phyloP scores from a whole-genome alignment of 2,329 filamentous ascomycete genomes.

The Colletotrichum tropicicola region DNA sequence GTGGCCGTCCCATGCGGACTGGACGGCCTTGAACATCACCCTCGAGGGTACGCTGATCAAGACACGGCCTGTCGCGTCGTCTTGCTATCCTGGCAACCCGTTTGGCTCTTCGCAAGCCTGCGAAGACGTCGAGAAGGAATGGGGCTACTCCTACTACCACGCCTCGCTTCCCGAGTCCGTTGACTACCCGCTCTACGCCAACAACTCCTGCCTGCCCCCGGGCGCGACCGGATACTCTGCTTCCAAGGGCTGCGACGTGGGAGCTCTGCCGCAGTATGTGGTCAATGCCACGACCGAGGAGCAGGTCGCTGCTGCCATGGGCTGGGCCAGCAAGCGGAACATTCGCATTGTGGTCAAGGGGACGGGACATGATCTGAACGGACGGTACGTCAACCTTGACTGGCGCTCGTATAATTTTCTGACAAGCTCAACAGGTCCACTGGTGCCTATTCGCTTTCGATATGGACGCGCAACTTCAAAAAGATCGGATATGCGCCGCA shows the following conservation, averaged over 20 bases:
- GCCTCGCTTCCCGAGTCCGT: constrained; percentile 9
- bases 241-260: constrained; percentile 38
- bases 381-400: constrained; percentile 54
- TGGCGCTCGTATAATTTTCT: background rate
- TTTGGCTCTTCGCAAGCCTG: constrained; percentile 1
- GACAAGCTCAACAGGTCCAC: constrained; percentile 9
- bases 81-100: constrained; percentile 50
- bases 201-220: constrained; percentile 16
- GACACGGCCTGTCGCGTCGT: constrained; percentile 52
- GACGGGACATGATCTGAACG: constrained; percentile 64
- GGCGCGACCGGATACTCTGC: background rate
- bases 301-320: constrained; percentile 35
- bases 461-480: constrained; percentile 32
- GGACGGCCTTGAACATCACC: constrained; percentile 53
- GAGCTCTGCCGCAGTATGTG: constrained; percentile 44
- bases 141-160: constrained; percentile 10
- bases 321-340: constrained; percentile 41
- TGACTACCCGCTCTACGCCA: constrained; percentile 7
- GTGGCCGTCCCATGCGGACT: constrained; percentile 35
- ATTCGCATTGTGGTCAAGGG: constrained; percentile 60
- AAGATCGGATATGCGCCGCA: constrained; percentile 7
- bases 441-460: constrained; percentile 32
- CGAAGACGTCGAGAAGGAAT: constrained; percentile 3
- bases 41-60: constrained; percentile 53
- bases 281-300: constrained; percentile 44